Evolutionary conservation across 768 basidiomycete genomes (phyloP).

Genomic region (Clathrus columnatus): DNA sequence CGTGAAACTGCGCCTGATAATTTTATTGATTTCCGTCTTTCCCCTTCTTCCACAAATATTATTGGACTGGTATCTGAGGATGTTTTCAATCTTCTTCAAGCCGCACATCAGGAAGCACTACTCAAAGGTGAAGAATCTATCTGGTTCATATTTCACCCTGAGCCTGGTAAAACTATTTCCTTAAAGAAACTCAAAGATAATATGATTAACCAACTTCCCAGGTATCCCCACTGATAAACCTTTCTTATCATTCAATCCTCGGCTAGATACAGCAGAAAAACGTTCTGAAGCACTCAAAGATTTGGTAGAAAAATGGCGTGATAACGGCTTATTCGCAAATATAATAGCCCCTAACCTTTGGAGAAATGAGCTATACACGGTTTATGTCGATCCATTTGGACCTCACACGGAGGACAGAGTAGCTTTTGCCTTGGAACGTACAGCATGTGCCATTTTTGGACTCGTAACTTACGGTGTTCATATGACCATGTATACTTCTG

Average conservation of each 20-base stretch:
- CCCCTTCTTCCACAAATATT: conserved; percentile 40
- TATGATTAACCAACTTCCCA: neutral
- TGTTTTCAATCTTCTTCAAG: conserved; percentile 21
- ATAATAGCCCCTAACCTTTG: conserved; percentile 72
- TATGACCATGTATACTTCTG: conserved; percentile 64
- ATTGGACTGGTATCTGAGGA: conserved; percentile 32
- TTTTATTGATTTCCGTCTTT: conserved; percentile 50
- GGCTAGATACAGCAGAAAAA: conserved; percentile 45
- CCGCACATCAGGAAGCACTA: conserved; percentile 39
- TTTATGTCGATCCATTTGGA: conserved; percentile 65
- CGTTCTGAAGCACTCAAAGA: conserved; percentile 55
- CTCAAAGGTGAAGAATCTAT: conserved; percentile 21
- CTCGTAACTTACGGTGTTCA: conserved; percentile 90
- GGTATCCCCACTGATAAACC: neutral
- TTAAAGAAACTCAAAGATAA: too few relatives aligned
- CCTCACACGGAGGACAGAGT: conserved; percentile 32
- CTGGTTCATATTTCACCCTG: conserved; percentile 6
- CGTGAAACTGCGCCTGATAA: conserved; percentile 31
- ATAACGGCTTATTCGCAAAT: conserved; percentile 48
- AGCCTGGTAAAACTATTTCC: neutral
- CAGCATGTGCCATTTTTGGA: conserved; percentile 85
- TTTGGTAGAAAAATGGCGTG: conserved; percentile 70
- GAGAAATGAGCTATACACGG: conserved; percentile 77
- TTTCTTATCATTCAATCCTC: conserved; percentile 40
- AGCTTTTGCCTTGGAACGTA: conserved; percentile 84